phyloP scores from a whole-genome alignment of 352 stramenopile genomes.

The Bremia lactucae region DNA sequence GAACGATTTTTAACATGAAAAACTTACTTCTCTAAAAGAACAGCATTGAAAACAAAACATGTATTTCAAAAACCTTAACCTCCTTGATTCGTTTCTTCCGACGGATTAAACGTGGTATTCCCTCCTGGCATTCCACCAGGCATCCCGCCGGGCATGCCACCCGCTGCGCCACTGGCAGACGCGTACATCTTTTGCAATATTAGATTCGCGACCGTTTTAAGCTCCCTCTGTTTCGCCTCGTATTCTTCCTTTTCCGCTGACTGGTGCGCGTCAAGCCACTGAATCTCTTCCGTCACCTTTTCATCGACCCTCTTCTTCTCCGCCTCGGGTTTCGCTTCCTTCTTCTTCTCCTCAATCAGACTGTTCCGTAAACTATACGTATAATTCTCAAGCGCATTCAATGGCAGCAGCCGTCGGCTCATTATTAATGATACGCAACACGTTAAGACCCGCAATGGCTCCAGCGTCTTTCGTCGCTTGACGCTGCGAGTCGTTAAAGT shows the following conservation, averaged over 20 bases:
- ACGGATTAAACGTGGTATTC: too few species aligned
- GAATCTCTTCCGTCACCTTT: conserved; percentile 94
- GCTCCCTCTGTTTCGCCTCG: conserved; percentile 96
- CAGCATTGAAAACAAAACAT: too few species aligned
- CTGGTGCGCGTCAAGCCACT: conserved; percentile 99
- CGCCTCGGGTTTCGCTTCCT: conserved; percentile 92
- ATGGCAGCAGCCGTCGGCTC: conserved; percentile 92
- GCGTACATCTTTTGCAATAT: conserved; percentile 99
- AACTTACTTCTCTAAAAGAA: too few species aligned
- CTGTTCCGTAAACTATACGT: conserved; percentile 93
- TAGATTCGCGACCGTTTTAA: conserved; percentile 96
- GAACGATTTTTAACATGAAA: too few species aligned
- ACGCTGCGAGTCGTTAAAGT: conserved; percentile 71
- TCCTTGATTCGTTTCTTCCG: too few species aligned
- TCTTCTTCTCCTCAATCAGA: conserved; percentile 89
- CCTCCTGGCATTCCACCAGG: too few species aligned
- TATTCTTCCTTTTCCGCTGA: conserved; percentile 97
- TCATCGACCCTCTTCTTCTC: conserved; percentile 87
- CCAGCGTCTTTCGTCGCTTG: conserved; percentile 62
- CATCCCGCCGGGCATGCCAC: too few species aligned
- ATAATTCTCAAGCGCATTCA: conserved; percentile 96
- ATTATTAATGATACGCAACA: conserved; percentile 93
- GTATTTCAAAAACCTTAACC: too few species aligned
- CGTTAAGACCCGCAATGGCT: conserved; percentile 51
- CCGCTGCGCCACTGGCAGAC: too few species aligned